Percentiles rank a stretch among this genome's conserved stretches.
Evolutionary conservation across 2,329 filamentous ascomycete species (phyloP).

Genomic region (Aspergillus glaucus): DNA sequence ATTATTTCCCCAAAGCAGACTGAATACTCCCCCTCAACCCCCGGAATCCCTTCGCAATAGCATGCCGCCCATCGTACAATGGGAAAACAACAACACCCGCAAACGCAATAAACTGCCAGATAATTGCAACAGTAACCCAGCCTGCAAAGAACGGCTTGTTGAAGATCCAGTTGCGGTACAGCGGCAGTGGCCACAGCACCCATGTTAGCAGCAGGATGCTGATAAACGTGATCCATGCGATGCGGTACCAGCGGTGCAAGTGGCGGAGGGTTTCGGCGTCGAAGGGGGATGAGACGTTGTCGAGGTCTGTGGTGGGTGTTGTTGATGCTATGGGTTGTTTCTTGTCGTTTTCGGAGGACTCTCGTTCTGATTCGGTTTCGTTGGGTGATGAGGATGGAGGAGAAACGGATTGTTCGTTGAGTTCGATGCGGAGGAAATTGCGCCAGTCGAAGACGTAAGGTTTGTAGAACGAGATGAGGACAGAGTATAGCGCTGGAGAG

Average conservation of each 20-base stretch:
- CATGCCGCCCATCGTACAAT: slow-evolving; percentile 42
- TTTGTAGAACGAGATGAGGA: slow-evolving; percentile 38
- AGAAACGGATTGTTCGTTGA: slow-evolving; percentile 31
- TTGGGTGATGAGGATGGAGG: not conserved
- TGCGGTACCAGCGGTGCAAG: slow-evolving; percentile 33
- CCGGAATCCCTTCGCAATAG: slow-evolving; percentile 27
- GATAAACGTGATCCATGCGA: slow-evolving; percentile 37
- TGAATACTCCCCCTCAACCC: slow-evolving; percentile 9
- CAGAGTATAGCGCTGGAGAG: slow-evolving; percentile 42
- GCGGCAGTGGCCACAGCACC: slow-evolving; percentile 45
- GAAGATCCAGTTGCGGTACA: slow-evolving; percentile 46
- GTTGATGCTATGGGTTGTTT: not conserved
- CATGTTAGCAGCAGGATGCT: slow-evolving; percentile 43
- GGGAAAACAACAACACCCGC: slow-evolving; percentile 43
- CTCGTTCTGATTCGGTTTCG: slow-evolving; percentile 7
- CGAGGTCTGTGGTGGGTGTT: slow-evolving; percentile 17
- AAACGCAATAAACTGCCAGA: slow-evolving; percentile 46
- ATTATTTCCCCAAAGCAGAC: not conserved
- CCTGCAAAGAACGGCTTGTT: slow-evolving; percentile 42
- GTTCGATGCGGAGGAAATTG: slow-evolving; percentile 43
- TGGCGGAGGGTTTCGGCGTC: slow-evolving; percentile 28
- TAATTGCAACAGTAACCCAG: slow-evolving; percentile 41
- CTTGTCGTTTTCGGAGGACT: slow-evolving; percentile 3
- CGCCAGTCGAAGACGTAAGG: slow-evolving; percentile 40
- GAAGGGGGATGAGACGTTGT: slow-evolving; percentile 43